A percentile compares a stretch with the other conserved stretches of the same genome.
These are phyloP conservation scores for Dryas drummondii DNA, from an alignment of 306 rosid genomes.

Conservation along the genomic window DNA sequence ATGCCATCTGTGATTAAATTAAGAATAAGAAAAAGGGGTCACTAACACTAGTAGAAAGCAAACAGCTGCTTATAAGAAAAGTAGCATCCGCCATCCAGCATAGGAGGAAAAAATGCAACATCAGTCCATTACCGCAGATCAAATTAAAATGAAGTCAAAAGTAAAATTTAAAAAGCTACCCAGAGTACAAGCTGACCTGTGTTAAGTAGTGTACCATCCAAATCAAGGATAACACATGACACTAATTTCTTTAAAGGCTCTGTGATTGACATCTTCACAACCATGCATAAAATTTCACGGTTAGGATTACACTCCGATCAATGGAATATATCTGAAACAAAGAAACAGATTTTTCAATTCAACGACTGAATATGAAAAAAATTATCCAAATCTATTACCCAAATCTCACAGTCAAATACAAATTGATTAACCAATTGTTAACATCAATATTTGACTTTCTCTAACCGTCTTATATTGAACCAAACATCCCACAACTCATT, in stretches of 20 bases:
- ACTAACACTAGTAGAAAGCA: slow-evolving; percentile 18
- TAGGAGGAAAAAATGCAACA: slow-evolving; percentile 1
- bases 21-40: neutral
- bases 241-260: slow-evolving; percentile 46
- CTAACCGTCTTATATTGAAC: neutral
- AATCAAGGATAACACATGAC: slow-evolving; percentile 74
- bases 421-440: neutral
- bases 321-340: slow-evolving; percentile 1
- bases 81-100: neutral
- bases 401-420: neutral
- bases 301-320: slow-evolving; percentile 5
- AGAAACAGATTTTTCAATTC: neutral
- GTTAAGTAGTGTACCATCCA: slow-evolving; percentile 84
- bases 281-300: slow-evolving; percentile 16
- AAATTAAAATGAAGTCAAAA: neutral
- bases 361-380: neutral
- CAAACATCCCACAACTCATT: neutral
- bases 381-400: neutral
- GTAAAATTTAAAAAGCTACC: neutral
- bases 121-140: neutral
- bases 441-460: neutral
- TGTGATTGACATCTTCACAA: slow-evolving; percentile 42
- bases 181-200: slow-evolving; percentile 50
- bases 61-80: slow-evolving; percentile 8
- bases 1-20: slow-evolving; percentile 58